These are phyloP conservation scores for Limnanthes douglasii DNA, from an alignment of 345 rosid species.

Conservation along the genomic window DNA sequence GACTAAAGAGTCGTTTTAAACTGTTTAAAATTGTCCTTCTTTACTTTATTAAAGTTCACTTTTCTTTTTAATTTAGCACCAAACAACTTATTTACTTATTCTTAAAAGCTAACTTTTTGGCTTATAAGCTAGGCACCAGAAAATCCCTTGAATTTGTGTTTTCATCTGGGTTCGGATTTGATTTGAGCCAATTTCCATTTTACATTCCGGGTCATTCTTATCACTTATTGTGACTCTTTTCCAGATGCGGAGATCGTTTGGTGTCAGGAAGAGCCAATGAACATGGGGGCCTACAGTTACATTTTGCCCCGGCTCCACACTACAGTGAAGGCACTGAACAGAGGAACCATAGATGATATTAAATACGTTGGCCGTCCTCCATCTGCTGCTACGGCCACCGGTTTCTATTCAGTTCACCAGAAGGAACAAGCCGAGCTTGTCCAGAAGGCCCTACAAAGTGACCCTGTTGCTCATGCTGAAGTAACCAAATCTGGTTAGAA, in stretches of 20 bases:
- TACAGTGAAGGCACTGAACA: constrained; percentile 28
- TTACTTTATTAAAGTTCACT: too few species aligned
- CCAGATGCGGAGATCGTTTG: constrained; percentile 54
- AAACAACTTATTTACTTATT: too few species aligned
- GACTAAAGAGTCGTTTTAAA: too few species aligned
- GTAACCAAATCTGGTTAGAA: too few species aligned
- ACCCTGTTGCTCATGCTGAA: constrained; percentile 24
- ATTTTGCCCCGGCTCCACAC: constrained; percentile 48
- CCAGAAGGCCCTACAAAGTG: constrained; percentile 38
- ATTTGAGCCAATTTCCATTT: too few species aligned
- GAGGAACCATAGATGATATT: constrained; percentile 47
- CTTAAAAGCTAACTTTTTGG: too few species aligned
- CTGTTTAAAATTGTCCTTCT: too few species aligned
- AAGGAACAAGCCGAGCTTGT: constrained; percentile 54
- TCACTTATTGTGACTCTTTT: neutral
- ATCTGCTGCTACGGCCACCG: constrained; percentile 68
- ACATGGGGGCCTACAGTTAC: constrained; percentile 61
- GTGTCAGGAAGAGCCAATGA: constrained; percentile 92
- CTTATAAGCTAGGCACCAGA: too few species aligned
- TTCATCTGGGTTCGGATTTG: too few species aligned
- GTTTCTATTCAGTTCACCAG: constrained; percentile 38
- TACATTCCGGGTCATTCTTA: neutral
- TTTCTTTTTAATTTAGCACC: too few species aligned
- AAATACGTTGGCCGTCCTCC: constrained; percentile 62
- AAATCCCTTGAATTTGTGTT: too few species aligned